Evolutionary conservation across 495 filamentous ascomycete genomes (phyloP), one percentile per base, ranked within the genome.

Genomic region (Talaromyces nanjingensis): DNA sequence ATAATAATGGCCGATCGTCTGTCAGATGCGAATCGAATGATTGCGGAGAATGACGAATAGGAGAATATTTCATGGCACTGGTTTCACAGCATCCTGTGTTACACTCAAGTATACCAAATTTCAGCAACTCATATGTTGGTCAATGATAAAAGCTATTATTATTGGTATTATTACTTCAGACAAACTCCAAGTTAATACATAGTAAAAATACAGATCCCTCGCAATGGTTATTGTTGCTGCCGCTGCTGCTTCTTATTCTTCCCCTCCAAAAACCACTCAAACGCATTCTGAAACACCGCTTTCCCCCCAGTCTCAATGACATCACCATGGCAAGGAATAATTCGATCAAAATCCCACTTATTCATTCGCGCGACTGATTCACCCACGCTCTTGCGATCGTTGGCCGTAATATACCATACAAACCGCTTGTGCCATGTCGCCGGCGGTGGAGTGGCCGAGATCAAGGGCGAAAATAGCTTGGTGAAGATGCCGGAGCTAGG

Each of bases 281-380:
- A 91, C 11, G 96, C 82, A 74, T 89, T 90, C 73, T 83, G 76
- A 65, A 92, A 98, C 34, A 94, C 77, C 8, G 78, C 86, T 77
- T 91, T 94, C 31, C 83, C 92, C 42, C 83, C 83, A 20, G 76
- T 86, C 73, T 92, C 88, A 65, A 97, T 87, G 31, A 90, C 86
- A 81, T 98, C 94, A 8, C 94, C 94, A 79, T 98, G 94, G 72
- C 93, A 97, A 1, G 92, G 91, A 69, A 98, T 86, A 65, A 98
- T 82, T 20, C 85, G 88, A 65, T 92, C 87, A 69, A 96, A 93
- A 65, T 93, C 90, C 93, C 93, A 98, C 47, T 69, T 70, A 31
- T 81, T 78, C 65, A 98, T 96, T 65, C 84, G 79, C 65, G 72
- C 70, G 34, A 91, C 76, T 65, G 88, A 90, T 67, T 83, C 79